Percentiles rank a stretch among this genome's conserved stretches.
phyloP scores from a whole-genome alignment of 1,284 basidiomycete genomes.

The Agaricales sp. region DNA sequence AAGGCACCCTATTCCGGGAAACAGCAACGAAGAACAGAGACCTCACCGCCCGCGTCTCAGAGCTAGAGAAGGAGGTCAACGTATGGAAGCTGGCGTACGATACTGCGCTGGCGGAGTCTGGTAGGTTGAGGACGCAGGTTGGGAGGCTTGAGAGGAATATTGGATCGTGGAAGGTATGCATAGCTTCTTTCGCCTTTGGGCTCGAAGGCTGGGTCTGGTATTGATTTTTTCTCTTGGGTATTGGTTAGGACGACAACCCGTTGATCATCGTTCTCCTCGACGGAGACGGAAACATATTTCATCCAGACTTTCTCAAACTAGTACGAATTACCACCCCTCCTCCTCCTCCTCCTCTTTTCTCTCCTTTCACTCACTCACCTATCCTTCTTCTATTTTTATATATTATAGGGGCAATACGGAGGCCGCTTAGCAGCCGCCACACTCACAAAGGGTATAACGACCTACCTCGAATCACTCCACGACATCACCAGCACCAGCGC shows the following conservation, averaged over 20 bases:
- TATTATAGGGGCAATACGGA: background rate
- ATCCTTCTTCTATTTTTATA: background rate
- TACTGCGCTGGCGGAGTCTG: conserved; percentile 22
- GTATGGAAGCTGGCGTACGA: conserved; percentile 29
- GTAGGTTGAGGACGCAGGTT: conserved; percentile 17
- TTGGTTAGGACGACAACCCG: conserved; percentile 26
- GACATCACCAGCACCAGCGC: no score
- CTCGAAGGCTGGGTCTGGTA: background rate
- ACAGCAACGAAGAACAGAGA: conserved; percentile 17
- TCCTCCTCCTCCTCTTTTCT: no score
- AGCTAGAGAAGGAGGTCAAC: conserved; percentile 25
- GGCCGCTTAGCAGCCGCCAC: background rate
- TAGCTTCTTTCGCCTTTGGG: no score
- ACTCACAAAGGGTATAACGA: background rate
- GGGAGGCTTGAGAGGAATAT: conserved; percentile 22
- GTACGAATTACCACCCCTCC: no score
- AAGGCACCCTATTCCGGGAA: background rate
- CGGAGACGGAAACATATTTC: conserved; percentile 35
- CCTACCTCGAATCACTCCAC: background rate
- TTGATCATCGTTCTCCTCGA: conserved; percentile 32
- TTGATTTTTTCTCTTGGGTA: background rate
- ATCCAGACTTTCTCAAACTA: background rate
- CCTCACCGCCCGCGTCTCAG: conserved; percentile 21
- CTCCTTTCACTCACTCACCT: no score
- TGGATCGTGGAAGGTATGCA: conserved; percentile 23